Base-by-base conservation (phyloP, 2,329 filamentous ascomycete species). In the Claviceps quebecensis region DNA sequence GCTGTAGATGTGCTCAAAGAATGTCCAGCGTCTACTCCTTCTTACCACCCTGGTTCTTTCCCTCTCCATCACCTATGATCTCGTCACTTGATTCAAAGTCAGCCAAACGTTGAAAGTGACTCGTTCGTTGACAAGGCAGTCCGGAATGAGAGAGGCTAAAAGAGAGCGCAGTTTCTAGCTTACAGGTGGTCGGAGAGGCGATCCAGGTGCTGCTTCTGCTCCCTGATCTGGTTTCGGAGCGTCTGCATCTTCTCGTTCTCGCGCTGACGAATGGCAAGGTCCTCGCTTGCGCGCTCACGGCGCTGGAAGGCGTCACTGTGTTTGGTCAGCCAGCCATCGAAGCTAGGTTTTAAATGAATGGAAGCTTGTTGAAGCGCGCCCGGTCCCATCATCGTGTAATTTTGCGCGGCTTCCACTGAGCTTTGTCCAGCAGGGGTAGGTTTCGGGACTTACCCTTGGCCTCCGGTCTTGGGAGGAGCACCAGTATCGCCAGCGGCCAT, bases 241-340 rank as follows among this genome's bases (percentile, higher is more conserved):
- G 80, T 79, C 49, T 78, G 61, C 56, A 96, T 84, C 87, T 95
- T 96, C 74, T 90, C 83, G 72, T 82, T 81, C 79, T 97, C 93
- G 66, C 89, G 86, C 73, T 86, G 75, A 63, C 81, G 81, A 72
- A 98, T 89, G 71, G 86, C 87, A 60, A 80, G 80, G 68, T 89
- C 84, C 74, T 97, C 93, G 66, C 74, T 77, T 59, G 91, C 91
- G 66, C 84, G 80, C 72, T 98, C 93, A 61, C 93, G 88, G 72
- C 84, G 85, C 72, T 84, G 87, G 80, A 96, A 98, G 52, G 87
- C 81, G 66, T 98, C 91, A 61, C 91, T 95, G 58, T 60, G 47
- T 51, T 16, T 17, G 4, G 26, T 16, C 5, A 8, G 54, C 53
- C 34, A 56, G 55, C 16, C 23, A 34, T 22, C 26, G 29, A 14